Evolutionary conservation across 495 filamentous ascomycete genomes (phyloP), one percentile per base, ranked within the genome.

Genomic region (Aspergillus kassunensis): DNA sequence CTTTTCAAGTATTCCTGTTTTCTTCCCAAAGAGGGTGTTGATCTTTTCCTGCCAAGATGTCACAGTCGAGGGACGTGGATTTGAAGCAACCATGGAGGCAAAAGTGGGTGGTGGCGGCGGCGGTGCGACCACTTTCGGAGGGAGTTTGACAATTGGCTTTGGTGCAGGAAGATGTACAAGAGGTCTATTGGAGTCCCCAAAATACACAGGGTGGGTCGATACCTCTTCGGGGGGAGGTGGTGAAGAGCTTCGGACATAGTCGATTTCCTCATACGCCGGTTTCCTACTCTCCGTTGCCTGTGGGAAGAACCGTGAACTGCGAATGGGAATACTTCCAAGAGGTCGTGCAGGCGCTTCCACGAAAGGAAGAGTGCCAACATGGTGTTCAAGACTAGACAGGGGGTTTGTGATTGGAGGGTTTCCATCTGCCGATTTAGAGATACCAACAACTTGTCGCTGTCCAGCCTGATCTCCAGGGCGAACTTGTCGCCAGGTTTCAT

Each of bases 251-350:
- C 67, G 67, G 41, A 66, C 49, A 44, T 56, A 56, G 34, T 63
- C 63, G 3, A 51, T 48, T 36, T 69, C 70, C 30, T 68, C 69
- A 36, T 48, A 33, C 49, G 62, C 19, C 52, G 72, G 42, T 55
- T 67, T 71, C 73, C 75, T 62, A 48, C 66, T 59, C 42, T 75
- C 73, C 1, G 62, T 59, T 1, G 76, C 63, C 12, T 72, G 69
- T 4, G 88, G 88, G 72, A 91, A 91, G 66, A 90, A 91, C 23
- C 87, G 71, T 19, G 84, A 88, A 48, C 80, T 78, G 43, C 83
- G 78, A 16, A 60, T 63, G 27, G 69, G 65, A 24, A 72, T 63
- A 46, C 61, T 69, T 31, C 55, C 65, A 44, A 71, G 62, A 19
- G 72, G 67, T 37, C 69, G 66, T n/a, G 63, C 49, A 34, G 61